Conservation (phyloP, 2,329 filamentous ascomycete species). For the Torrubiella hemipterigena region DNA sequence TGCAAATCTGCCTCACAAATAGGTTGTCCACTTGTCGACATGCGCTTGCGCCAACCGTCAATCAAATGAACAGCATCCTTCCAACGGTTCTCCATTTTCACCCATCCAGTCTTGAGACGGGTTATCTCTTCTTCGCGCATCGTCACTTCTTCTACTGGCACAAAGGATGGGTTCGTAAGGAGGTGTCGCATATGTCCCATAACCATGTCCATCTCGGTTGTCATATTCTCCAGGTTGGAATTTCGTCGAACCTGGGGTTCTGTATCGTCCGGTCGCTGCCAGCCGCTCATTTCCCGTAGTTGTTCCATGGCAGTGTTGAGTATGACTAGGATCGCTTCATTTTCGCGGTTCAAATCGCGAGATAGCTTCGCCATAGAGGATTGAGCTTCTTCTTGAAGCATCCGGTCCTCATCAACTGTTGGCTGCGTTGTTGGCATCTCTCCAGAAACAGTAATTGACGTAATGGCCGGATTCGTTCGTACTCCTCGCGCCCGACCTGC, state of each 20-base stretch:
- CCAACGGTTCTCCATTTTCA: slow-evolving; percentile 88
- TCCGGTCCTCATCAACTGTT: slow-evolving; percentile 40
- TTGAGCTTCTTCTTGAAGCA: slow-evolving; percentile 75
- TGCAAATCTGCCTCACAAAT: slow-evolving; percentile 58
- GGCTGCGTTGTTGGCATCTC: slow-evolving; percentile 37
- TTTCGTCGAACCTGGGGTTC: slow-evolving; percentile 21
- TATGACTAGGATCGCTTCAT: slow-evolving; percentile 66
- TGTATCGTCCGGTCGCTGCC: slow-evolving; percentile 22
- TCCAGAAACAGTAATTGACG: slow-evolving; percentile 45
- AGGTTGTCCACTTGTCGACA: slow-evolving; percentile 57
- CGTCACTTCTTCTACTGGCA: slow-evolving; percentile 87
- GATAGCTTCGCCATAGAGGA: slow-evolving; percentile 80
- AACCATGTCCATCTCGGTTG: slow-evolving; percentile 61
- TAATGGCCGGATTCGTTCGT: slow-evolving; percentile 39
- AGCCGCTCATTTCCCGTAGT: slow-evolving; percentile 58
- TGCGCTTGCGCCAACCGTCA: slow-evolving; percentile 79
- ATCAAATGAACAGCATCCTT: slow-evolving; percentile 82
- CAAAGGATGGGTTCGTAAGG: slow-evolving; percentile 91
- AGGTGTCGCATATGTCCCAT: slow-evolving; percentile 72
- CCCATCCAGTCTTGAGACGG: slow-evolving; percentile 73
- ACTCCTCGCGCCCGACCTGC: slow-evolving; percentile 49
- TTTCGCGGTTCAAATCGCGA: slow-evolving; percentile 78
- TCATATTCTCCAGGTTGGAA: slow-evolving; percentile 50
- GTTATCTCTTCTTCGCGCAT: slow-evolving; percentile 85
- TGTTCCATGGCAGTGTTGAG: slow-evolving; percentile 60